phyloP scores from a whole-genome alignment of 306 rosid genomes.

The Begonia fuchsioides region DNA sequence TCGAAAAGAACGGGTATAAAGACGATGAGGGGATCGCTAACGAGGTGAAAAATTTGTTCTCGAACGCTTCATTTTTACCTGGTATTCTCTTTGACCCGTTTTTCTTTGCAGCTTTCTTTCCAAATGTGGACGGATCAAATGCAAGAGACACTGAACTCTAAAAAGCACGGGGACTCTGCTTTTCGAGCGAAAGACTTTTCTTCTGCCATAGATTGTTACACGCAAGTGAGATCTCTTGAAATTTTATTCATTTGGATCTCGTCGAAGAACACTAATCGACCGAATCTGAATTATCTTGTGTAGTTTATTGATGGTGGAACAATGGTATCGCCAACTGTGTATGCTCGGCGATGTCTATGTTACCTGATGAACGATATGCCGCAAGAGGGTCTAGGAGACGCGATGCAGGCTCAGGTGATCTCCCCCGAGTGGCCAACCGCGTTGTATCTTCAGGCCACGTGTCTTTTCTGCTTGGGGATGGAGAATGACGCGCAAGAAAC shows the following conservation, averaged over 20 bases:
- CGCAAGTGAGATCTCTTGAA: slow-evolving; percentile 37
- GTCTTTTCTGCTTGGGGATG: slow-evolving; percentile 79
- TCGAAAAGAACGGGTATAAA: slow-evolving; percentile 80
- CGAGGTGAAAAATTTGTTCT: slow-evolving; percentile 41
- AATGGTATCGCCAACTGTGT: slow-evolving; percentile 92
- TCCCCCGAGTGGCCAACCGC: slow-evolving; percentile 95
- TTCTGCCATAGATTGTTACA: slow-evolving; percentile 47
- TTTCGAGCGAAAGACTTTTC: slow-evolving; percentile 58
- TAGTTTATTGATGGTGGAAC: slow-evolving; percentile 94
- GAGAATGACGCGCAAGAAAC: slow-evolving; percentile 92
- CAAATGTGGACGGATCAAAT: slow-evolving; percentile 91
- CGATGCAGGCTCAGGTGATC: slow-evolving; percentile 90
- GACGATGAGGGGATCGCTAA: slow-evolving; percentile 87
- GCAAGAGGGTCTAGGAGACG: slow-evolving; percentile 80
- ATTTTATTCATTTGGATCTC: neutral
- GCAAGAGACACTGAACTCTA: slow-evolving; percentile 72
- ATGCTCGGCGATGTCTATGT: slow-evolving; percentile 72
- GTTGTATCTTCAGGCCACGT: slow-evolving; percentile 84
- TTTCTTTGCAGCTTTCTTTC: slow-evolving; percentile 58
- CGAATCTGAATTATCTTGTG: neutral
- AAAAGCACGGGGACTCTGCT: slow-evolving; percentile 74
- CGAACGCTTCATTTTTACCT: too few relatives aligned
- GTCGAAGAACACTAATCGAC: too few relatives aligned
- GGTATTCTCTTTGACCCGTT: neutral
- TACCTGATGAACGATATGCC: slow-evolving; percentile 68